phyloP scores from a whole-genome alignment of 2,329 filamentous ascomycete genomes.

The Stachybotrys echinatus region DNA sequence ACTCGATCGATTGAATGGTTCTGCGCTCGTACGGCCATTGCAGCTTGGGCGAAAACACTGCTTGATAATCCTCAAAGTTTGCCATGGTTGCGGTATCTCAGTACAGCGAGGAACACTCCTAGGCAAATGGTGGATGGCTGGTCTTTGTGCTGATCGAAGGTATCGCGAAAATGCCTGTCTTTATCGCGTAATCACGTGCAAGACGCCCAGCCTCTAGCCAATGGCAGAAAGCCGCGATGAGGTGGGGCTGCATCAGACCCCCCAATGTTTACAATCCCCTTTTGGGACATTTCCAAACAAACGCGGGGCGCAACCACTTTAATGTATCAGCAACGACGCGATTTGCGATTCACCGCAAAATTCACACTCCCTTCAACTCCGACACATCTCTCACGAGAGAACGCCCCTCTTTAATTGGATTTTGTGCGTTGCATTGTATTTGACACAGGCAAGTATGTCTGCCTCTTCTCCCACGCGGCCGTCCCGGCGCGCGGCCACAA shows the following conservation, averaged over 20 bases:
- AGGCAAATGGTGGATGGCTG: background rate
- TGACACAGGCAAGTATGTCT: constrained; percentile 19
- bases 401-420: background rate
- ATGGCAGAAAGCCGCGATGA: background rate
- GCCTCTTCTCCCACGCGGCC: constrained; percentile 27
- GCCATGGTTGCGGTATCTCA: constrained; percentile 41
- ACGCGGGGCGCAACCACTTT: constrained; percentile 24
- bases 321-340: constrained; percentile 4
- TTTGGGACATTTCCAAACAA: constrained; percentile 35
- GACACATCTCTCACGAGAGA: background rate
- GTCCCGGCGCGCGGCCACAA: constrained; percentile 42
- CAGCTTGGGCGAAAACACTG: constrained; percentile 58
- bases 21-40: constrained; percentile 59
- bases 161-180: constrained; percentile 13
- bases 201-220: background rate
- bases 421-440: background rate
- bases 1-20: constrained; percentile 57
- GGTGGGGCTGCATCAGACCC: constrained; percentile 1
- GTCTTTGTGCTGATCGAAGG: constrained; percentile 6
- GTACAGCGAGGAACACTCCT: background rate
- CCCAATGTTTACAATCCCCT: constrained; percentile 34
- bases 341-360: background rate
- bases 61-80: constrained; percentile 61
- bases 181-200: constrained; percentile 17
- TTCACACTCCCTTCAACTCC: background rate